Base-by-base conservation (phyloP, 345 rosid genomes). In the Gossypium longicalyx region DNA sequence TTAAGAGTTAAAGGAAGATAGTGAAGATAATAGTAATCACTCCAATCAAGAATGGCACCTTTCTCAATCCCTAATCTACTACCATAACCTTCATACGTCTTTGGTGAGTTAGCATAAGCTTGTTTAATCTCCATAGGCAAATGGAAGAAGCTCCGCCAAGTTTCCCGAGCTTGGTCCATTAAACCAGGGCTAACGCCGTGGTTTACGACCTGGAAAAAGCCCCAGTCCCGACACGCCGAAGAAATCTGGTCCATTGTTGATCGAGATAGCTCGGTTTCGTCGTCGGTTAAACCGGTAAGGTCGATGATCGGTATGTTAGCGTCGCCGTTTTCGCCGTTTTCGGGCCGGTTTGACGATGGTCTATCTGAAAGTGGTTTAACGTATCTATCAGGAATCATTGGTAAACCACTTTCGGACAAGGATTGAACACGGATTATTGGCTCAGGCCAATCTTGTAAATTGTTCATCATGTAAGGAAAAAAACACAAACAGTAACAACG, bases 41-140 rank as follows among this genome's bases (percentile, higher is more conserved):
- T 88, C 99, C 99, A 95, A 68, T 93, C 98, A 60, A 94, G 97
- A 84, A 83, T 78, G 67, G 99, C 98, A 16, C 91, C 97, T 72
- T 91, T 95, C 34, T 93, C 83, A 25, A 91, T 77, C 2, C 99
- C 98, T 60, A 95, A 61, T 23, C 98, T 84, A 78, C 98, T 94
- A 2, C 98, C 98, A 52, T 94, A 94, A 0, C 98, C 98, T 81
- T 94, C 98, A 12, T 94, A 94, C 1, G 97, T 94, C 70, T 66
- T 87, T 3, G 98, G 98, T 3, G 86, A 76, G 70, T 93, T 95
- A 0, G 97, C 92, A 22, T 89, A 86, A 2, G 60, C 72, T 66
- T 90, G 94, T 72, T 93, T 95, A 0, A 76, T 59, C 57, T 86
- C 90, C 83, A 90, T 81, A 15, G 99, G 97, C 57, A 71, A 53